These are phyloP conservation scores for Astrothelium subdiscretum DNA, from an alignment of 495 filamentous ascomycete species.

Conservation along the genomic window DNA sequence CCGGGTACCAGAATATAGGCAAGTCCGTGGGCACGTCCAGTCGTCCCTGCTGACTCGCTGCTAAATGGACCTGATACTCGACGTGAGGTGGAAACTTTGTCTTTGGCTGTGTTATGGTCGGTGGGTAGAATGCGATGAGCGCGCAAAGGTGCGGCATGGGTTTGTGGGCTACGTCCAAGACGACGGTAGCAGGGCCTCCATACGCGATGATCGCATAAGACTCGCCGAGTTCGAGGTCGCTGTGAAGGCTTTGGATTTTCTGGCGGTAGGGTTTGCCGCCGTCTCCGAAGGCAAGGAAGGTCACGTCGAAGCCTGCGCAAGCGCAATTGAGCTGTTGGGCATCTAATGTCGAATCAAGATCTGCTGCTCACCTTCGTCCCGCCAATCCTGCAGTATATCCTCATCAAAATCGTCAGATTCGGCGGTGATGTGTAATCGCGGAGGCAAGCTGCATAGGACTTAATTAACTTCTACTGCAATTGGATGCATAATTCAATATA, in stretches of 20 bases:
- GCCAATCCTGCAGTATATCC: slow-evolving; percentile 40
- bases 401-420: slow-evolving; percentile 45
- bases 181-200: slow-evolving; percentile 47
- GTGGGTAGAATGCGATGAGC: slow-evolving; percentile 52
- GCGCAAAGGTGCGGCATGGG: slow-evolving; percentile 38
- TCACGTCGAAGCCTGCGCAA: slow-evolving; percentile 13
- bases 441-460: slow-evolving; percentile 18
- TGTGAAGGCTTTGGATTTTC: slow-evolving; percentile 7
- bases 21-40: slow-evolving; percentile 19
- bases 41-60: slow-evolving; percentile 18
- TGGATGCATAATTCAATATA: background rate
- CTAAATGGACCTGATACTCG: slow-evolving; percentile 43
- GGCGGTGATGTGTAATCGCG: slow-evolving; percentile 45
- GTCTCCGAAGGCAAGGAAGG: slow-evolving; percentile 8
- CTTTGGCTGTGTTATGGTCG: slow-evolving; percentile 38
- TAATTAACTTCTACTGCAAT: background rate
- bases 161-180: slow-evolving; percentile 43
- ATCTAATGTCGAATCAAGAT: background rate
- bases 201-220: slow-evolving; percentile 25
- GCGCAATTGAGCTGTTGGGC: background rate
- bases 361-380: slow-evolving; percentile 37
- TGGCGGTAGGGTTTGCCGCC: slow-evolving; percentile 11
- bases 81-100: slow-evolving; percentile 38
- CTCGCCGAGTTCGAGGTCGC: slow-evolving; percentile 23
- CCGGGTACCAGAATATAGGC: slow-evolving; percentile 38